Evolutionary conservation across 805 yeast species (phyloP).

Genomic region (Schwanniomyces yamadae): DNA sequence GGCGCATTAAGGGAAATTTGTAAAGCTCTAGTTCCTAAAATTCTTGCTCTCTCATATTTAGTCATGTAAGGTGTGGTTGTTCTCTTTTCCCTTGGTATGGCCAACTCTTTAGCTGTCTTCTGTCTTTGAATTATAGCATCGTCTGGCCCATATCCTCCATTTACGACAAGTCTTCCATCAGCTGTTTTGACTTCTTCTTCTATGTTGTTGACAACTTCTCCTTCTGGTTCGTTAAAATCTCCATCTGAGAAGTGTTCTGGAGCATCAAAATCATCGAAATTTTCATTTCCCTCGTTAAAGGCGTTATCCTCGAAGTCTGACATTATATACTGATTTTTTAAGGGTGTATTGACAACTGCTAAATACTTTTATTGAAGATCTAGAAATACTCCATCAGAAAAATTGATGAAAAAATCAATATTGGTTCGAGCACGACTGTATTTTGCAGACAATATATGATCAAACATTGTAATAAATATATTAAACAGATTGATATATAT

Average conservation of each 20-base stretch:
- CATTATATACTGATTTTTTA: constrained; percentile 20
- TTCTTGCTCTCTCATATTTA: constrained; percentile 96
- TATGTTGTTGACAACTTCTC: constrained; percentile 21
- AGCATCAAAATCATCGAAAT: constrained; percentile 79
- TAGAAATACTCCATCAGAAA: constrained; percentile 8
- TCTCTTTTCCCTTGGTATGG: constrained; percentile 85
- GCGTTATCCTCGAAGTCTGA: constrained; percentile 46
- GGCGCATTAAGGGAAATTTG: constrained; percentile 99
- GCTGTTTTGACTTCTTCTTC: constrained; percentile 52
- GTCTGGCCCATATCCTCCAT: constrained; percentile 65
- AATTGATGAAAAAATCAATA: constrained; percentile 5
- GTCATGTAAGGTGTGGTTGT: constrained; percentile 99
- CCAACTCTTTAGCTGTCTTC: constrained; percentile 73
- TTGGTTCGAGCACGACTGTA: not conserved
- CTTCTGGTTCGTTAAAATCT: constrained; percentile 46
- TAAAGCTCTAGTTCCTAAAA: constrained; percentile 94
- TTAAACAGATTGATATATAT: constrained; percentile 5
- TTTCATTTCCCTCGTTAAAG: constrained; percentile 69
- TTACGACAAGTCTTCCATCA: constrained; percentile 71
- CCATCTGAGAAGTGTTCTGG: constrained; percentile 76
- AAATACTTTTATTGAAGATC: too few species aligned
- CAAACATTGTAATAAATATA: constrained; percentile 4
- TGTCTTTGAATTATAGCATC: constrained; percentile 46
- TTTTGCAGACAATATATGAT: not conserved
- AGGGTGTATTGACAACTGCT: too few species aligned